A percentile compares a stretch with the other conserved stretches of the same genome.
Conservation (phyloP, 371 early-diverging fungal genomes). For the Actinomortierella ambigua region DNA sequence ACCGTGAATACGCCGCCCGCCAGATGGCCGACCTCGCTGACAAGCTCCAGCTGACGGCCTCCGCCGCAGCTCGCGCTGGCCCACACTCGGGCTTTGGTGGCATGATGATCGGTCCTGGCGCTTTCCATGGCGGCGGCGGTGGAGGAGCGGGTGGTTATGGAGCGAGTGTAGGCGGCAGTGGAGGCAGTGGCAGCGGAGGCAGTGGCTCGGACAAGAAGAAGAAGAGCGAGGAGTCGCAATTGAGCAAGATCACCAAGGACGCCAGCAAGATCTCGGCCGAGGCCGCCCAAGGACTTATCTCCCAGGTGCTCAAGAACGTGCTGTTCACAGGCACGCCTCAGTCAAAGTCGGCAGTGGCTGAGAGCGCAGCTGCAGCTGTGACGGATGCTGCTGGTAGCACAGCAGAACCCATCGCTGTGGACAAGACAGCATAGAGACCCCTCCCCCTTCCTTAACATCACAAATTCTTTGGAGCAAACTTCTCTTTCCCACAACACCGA, state of each 20-base stretch:
- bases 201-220: slow-evolving; percentile 55
- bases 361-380: background rate
- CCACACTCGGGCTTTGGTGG: slow-evolving; percentile 3
- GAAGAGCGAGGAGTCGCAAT: slow-evolving; percentile 68
- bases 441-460: too few relatives aligned
- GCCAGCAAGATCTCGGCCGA: slow-evolving; percentile 81
- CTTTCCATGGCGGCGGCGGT: slow-evolving; percentile 49
- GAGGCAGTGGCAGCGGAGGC: background rate
- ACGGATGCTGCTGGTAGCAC: too few relatives aligned
- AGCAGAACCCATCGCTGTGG: too few relatives aligned
- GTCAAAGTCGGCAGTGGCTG: too few relatives aligned
- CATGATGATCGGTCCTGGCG: slow-evolving; percentile 51
- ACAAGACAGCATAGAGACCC: too few relatives aligned
- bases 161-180: slow-evolving; percentile 20
- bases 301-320: slow-evolving; percentile 81
- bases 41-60: slow-evolving; percentile 82
- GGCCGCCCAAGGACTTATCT: slow-evolving; percentile 78
- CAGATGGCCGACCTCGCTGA: slow-evolving; percentile 85
- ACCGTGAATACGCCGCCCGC: slow-evolving; percentile 78
- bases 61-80: slow-evolving; percentile 53
- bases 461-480: background rate
- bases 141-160: slow-evolving; percentile 11
- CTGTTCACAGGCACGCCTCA: slow-evolving; percentile 58
- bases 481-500: background rate
- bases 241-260: slow-evolving; percentile 78